Base-by-base conservation (phyloP, 768 basidiomycete species). In the Clathrus columnatus region DNA sequence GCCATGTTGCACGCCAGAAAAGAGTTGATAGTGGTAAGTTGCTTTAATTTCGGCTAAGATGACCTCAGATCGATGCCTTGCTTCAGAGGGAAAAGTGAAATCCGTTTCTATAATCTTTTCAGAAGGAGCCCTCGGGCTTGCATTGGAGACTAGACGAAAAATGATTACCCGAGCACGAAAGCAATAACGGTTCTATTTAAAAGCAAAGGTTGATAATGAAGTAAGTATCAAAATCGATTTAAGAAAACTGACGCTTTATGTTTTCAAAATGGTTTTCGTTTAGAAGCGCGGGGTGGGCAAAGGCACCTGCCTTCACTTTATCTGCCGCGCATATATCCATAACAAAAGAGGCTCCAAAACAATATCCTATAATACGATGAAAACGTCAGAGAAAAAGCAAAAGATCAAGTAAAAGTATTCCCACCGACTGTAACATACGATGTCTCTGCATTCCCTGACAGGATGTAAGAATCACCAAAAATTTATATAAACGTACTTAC, bases 41-140 rank as follows among this genome's bases (percentile, higher is more conserved):
- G 75, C 74, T 52, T 79, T 79, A 21, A 63, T 69, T 52, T 75
- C 75, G 7, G 73, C 69, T 16, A 85, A 65, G 7, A 82, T 75
- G 48, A 81, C 79, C 57, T 83, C 83, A 0, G 77, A 78, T 1
- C 73, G 69, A 23, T 76, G 77, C 28, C 83, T 79, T 0, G 74
- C 72, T n/a, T 72, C 71, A 0, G 70, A 21, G 1, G 79, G 72
- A 70, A 84, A 84, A 0, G 80, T 74, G 1, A 61, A 58, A 62
- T 84, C 83, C n/a, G 60, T 70, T 66, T 84, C 82, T 79, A 62
- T 14, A n/a, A n/a, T n/a, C n/a, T n/a, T n/a, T n/a, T n/a, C n/a
- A n/a, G n/a, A n/a, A n/a, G n/a, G n/a, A n/a, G n/a, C n/a, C n/a
- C n/a, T n/a, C n/a, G n/a, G n/a, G n/a, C n/a, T n/a, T n/a, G n/a